Base-by-base conservation (phyloP, 306 rosid species). In the Sindora glabra region DNA sequence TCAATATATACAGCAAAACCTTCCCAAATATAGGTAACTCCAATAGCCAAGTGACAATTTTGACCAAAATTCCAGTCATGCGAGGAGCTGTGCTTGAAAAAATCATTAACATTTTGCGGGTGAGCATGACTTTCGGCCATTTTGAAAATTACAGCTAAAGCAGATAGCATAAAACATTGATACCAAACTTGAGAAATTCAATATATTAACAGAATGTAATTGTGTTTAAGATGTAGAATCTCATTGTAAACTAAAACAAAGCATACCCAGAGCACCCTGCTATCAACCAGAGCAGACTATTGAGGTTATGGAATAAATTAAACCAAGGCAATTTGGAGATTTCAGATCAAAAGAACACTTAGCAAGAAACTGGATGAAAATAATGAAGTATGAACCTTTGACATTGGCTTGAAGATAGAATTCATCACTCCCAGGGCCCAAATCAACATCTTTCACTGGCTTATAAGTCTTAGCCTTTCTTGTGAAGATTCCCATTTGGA, bases 381-480 rank as follows among this genome's bases (percentile, higher is more conserved):
- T 9, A 59, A 10, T 37, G 42, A 36, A 36, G 38, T 18, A 37
- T 27, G 65, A 49, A 85, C 97, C 97, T 85, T 87, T 87, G 69
- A 91, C 97, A 69, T 87, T 62, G 53, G 97, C 95, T 64, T 56
- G 85, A 27, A 82, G 82, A 74, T 91, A 91, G 81, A 56, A 56
- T 56, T 91, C 81, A 56, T 56, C 71, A 63, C 96, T 91, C 0
- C 48, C 38, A 50, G 91, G 60, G 18, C 81, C 67, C 30, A 91
- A 74, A 68, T 91, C 96, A 6, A 91, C 80, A 42, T 79, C 80
- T 5, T 72, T 69, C 16, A 63, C 86, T 0, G 92, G 86, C 34
- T 67, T 70, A 69, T 81, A 91, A 49, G 76, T 77, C 32, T 74
- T 64, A 6, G 55, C 53, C 1, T 68, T 58, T 11, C 54, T 51